Percentiles rank a stretch among this genome's conserved stretches.
These are phyloP conservation scores for Sicyos baderoa DNA, from an alignment of 306 rosid species.

Conservation along the genomic window DNA sequence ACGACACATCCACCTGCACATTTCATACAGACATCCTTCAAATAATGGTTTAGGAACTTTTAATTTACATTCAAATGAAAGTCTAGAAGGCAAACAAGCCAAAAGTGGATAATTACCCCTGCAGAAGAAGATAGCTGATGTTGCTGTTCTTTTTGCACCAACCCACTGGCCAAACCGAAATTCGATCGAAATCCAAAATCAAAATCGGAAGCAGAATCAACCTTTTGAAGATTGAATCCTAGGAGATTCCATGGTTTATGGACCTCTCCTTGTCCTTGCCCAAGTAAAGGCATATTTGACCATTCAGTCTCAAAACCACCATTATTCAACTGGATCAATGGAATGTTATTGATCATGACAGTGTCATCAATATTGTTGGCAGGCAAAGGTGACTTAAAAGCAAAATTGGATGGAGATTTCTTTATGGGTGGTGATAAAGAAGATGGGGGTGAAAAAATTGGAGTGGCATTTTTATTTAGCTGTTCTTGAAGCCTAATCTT, in stretches of 20 bases:
- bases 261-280: slow-evolving; percentile 28
- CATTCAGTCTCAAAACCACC: slow-evolving; percentile 32
- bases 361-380: slow-evolving; percentile 28
- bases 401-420: slow-evolving; percentile 29
- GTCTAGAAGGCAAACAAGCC: slow-evolving; percentile 12
- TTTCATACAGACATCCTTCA: slow-evolving; percentile 16
- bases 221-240: slow-evolving; percentile 36
- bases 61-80: neutral
- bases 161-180: slow-evolving; percentile 33
- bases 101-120: slow-evolving; percentile 33
- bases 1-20: slow-evolving; percentile 50
- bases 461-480: slow-evolving; percentile 32
- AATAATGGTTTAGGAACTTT: neutral
- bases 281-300: slow-evolving; percentile 20
- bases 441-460: slow-evolving; percentile 19
- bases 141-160: slow-evolving; percentile 36
- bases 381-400: slow-evolving; percentile 28
- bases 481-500: slow-evolving; percentile 65
- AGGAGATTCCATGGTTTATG: slow-evolving; percentile 35
- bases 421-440: slow-evolving; percentile 24
- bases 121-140: slow-evolving; percentile 36
- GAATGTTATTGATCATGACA: slow-evolving; percentile 25
- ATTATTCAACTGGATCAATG: slow-evolving; percentile 19
- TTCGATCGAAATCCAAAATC: slow-evolving; percentile 37
- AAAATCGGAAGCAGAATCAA: slow-evolving; percentile 28